These are phyloP conservation scores for Pisolithus albus DNA, from an alignment of 768 basidiomycete genomes.

Conservation along the genomic window DNA sequence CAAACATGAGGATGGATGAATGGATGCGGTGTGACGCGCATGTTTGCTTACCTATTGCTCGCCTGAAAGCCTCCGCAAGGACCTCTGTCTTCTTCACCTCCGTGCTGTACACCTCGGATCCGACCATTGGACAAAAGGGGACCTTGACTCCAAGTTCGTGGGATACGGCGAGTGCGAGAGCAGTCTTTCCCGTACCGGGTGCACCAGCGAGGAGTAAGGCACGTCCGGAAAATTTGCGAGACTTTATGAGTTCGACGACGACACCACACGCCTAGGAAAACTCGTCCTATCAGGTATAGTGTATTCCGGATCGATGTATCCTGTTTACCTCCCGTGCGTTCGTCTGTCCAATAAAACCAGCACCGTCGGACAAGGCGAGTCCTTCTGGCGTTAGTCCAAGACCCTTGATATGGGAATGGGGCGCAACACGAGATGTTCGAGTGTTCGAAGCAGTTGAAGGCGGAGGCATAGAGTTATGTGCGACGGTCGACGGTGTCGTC, in stretches of 20 bases:
- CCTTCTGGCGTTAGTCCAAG: slow-evolving; percentile 87
- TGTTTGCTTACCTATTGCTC: slow-evolving; percentile 82
- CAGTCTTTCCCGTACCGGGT: slow-evolving; percentile 97
- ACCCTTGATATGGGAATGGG: slow-evolving; percentile 96
- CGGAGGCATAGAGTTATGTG: slow-evolving; percentile 68
- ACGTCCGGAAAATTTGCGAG: slow-evolving; percentile 89
- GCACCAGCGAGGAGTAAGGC: slow-evolving; percentile 90
- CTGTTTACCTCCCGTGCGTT: slow-evolving; percentile 78
- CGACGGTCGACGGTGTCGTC: slow-evolving; percentile 43
- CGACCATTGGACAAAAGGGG: slow-evolving; percentile 98
- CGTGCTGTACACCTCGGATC: slow-evolving; percentile 91
- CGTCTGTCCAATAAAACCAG: slow-evolving; percentile 88
- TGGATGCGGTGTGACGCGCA: neutral
- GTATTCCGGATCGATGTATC: neutral
- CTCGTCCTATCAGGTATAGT: neutral
- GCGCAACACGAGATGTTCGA: slow-evolving; percentile 74
- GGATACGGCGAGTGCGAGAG: slow-evolving; percentile 89
- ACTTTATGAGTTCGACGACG: slow-evolving; percentile 82
- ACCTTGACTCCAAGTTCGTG: slow-evolving; percentile 94
- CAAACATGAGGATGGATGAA: neutral
- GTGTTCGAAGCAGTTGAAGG: slow-evolving; percentile 55
- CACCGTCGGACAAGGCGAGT: slow-evolving; percentile 58
- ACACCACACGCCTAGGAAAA: slow-evolving; percentile 76
- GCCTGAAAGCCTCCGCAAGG: slow-evolving; percentile 85
- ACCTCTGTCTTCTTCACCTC: slow-evolving; percentile 99